These are phyloP conservation scores for Claviceps sp. DNA, from an alignment of 2,329 filamentous ascomycete genomes.

Conservation along the genomic window DNA sequence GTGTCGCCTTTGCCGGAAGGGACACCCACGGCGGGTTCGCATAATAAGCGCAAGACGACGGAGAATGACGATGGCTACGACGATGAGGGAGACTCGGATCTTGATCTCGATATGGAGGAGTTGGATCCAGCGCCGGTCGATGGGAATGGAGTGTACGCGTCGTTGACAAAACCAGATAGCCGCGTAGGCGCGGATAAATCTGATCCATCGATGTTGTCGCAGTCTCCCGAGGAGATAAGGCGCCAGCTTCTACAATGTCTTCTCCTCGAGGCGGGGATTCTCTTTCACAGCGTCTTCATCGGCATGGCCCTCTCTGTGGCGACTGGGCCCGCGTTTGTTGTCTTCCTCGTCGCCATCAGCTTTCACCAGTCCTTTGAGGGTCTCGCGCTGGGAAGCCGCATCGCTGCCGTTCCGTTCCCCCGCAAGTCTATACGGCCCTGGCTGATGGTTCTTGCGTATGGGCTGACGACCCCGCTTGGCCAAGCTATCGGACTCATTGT, in stretches of 20 bases:
- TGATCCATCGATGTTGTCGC: constrained; percentile 12
- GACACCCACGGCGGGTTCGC: constrained; percentile 24
- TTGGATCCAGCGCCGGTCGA: constrained; percentile 30
- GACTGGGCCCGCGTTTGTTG: constrained; percentile 64
- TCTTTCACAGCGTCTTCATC: constrained; percentile 78
- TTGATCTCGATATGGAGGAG: constrained; percentile 48
- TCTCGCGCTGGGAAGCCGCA: constrained; percentile 71
- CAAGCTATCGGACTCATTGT: constrained; percentile 70
- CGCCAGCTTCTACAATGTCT: constrained; percentile 64
- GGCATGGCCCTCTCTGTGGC: constrained; percentile 77
- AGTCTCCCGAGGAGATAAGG: constrained; percentile 43
- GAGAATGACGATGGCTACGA: constrained; percentile 22
- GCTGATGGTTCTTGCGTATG: constrained; percentile 70
- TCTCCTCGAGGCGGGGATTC: constrained; percentile 67
- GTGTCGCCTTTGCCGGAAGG: constrained; percentile 45
- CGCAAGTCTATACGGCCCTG: constrained; percentile 62
- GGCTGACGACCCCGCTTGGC: constrained; percentile 65
- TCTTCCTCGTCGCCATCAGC: constrained; percentile 66
- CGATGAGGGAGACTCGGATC: constrained; percentile 34
- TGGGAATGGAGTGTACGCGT: constrained; percentile 18
- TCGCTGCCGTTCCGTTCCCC: constrained; percentile 71
- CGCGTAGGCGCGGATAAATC: background rate
- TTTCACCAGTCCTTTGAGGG: constrained; percentile 88
- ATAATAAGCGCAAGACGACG: constrained; percentile 14
- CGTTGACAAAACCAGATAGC: constrained; percentile 15